Conservation (phyloP, 139 green algal species). For the Chlorella sp. region DNA sequence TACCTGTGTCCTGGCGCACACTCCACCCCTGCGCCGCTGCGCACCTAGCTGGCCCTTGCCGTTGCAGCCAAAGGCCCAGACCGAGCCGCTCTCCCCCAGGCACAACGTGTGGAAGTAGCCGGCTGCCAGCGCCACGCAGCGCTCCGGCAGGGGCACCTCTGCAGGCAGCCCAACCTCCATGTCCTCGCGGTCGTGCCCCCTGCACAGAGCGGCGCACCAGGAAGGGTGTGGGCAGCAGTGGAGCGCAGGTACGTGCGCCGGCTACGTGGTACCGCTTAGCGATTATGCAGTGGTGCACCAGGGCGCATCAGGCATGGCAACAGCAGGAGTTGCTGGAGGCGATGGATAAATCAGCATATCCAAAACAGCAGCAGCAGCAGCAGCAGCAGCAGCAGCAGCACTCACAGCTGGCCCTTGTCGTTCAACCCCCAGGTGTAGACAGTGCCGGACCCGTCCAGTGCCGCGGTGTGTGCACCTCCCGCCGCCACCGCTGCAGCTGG, state of each 20-base stretch:
- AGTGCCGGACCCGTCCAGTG: conserved; percentile 64
- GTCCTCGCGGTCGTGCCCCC: conserved; percentile 26
- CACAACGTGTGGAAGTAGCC: conserved; percentile 53
- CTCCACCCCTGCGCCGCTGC: too few species aligned
- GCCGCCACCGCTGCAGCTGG: conserved; percentile 48
- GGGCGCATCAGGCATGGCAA: too few species aligned
- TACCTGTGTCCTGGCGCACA: too few species aligned
- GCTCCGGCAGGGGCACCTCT: conserved; percentile 51
- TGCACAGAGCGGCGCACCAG: too few species aligned
- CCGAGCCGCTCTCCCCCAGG: conserved; percentile 34
- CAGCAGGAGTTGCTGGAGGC: too few species aligned
- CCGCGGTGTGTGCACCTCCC: conserved; percentile 75
- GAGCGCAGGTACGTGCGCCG: too few species aligned
- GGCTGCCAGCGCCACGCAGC: conserved; percentile 26
- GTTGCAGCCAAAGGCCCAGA: conserved; percentile 56
- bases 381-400: not conserved
- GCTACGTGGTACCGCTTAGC: too few species aligned
- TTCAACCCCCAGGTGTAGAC: conserved; percentile 82
- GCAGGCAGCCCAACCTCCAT: not conserved
- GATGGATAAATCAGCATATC: too few species aligned
- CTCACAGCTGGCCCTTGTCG: conserved; percentile 69
- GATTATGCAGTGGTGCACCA: too few species aligned
- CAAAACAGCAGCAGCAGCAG: too few species aligned
- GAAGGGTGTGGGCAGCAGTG: too few species aligned
- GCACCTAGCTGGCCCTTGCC: conserved; percentile 41